Conservation (phyloP, 1,139 yeast species). For the Suhomyces wounanorum region DNA sequence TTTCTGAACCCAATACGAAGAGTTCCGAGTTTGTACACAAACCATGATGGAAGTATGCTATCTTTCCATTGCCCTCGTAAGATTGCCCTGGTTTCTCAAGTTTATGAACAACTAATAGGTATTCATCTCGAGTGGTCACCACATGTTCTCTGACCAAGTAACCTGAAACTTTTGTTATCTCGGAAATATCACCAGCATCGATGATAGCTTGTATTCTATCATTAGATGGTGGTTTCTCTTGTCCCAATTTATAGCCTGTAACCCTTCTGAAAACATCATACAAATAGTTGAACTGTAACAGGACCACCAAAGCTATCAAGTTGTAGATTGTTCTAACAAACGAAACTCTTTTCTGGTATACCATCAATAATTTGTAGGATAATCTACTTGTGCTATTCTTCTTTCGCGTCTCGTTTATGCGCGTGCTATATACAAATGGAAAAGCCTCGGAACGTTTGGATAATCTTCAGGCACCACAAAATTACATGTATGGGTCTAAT, state of each 20-base stretch:
- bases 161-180: conserved; percentile 63
- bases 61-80: conserved; percentile 16
- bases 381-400: not conserved
- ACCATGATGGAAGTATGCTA: conserved; percentile 53
- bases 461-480: not conserved
- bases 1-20: conserved; percentile 42
- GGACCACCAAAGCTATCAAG: conserved; percentile 7
- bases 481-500: not conserved
- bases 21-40: conserved; percentile 48
- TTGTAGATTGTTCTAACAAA: conserved; percentile 8
- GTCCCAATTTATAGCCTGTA: not conserved
- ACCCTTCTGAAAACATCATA: not conserved
- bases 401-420: conserved; percentile 1
- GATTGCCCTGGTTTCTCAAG: conserved; percentile 17
- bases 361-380: not conserved
- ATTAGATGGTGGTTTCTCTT: not conserved
- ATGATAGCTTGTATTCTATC: conserved; percentile 11
- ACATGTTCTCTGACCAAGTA: conserved; percentile 72
- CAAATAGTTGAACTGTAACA: conserved; percentile 9
- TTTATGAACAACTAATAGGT: conserved; percentile 44
- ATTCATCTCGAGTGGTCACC: conserved; percentile 52
- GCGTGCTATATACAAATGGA: conserved; percentile 1
- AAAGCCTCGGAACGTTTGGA: not conserved
- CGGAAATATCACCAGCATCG: conserved; percentile 56
- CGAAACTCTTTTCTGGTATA: conserved; percentile 6